phyloP scores from a whole-genome alignment of 1,284 basidiomycete genomes.

The Mycena sp. region DNA sequence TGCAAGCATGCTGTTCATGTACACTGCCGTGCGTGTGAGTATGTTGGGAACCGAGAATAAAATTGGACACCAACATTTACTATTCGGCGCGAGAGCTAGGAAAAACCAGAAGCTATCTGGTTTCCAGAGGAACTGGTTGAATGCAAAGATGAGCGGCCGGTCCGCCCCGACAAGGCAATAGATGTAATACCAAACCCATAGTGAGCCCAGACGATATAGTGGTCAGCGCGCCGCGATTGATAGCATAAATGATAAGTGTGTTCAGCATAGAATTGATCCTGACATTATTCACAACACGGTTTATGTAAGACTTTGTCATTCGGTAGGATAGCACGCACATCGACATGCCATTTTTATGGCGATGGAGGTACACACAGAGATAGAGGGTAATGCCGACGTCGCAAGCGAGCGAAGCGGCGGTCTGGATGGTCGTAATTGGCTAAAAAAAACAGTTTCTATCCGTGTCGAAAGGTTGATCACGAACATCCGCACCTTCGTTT shows the following conservation, averaged over 20 bases:
- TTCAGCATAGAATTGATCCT: slow-evolving; percentile 32
- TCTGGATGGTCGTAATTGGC: slow-evolving; percentile 25
- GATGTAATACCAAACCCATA: slow-evolving; percentile 27
- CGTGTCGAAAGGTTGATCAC: background rate
- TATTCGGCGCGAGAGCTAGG: slow-evolving; percentile 27
- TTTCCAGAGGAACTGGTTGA: slow-evolving; percentile 28
- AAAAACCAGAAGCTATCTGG: slow-evolving; percentile 35
- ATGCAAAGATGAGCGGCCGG: background rate
- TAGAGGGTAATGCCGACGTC: slow-evolving; percentile 23
- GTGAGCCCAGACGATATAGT: slow-evolving; percentile 24
- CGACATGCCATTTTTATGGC: slow-evolving; percentile 19
- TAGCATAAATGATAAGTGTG: slow-evolving; percentile 32
- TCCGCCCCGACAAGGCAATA: background rate
- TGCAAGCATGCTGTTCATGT: slow-evolving; percentile 36
- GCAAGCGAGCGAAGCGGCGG: slow-evolving; percentile 22
- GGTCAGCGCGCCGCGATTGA: slow-evolving; percentile 34
- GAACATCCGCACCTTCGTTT: slow-evolving; percentile 23
- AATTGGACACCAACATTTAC: slow-evolving; percentile 28
- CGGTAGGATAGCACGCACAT: background rate
- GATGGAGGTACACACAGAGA: slow-evolving; percentile 21
- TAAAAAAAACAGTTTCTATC: background rate
- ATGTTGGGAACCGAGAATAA: background rate
- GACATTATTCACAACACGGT: no score
- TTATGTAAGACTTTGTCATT: no score
- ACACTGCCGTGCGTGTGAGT: slow-evolving; percentile 18